Base-by-base conservation (phyloP, 345 rosid genomes). In the Acer yangbiense region DNA sequence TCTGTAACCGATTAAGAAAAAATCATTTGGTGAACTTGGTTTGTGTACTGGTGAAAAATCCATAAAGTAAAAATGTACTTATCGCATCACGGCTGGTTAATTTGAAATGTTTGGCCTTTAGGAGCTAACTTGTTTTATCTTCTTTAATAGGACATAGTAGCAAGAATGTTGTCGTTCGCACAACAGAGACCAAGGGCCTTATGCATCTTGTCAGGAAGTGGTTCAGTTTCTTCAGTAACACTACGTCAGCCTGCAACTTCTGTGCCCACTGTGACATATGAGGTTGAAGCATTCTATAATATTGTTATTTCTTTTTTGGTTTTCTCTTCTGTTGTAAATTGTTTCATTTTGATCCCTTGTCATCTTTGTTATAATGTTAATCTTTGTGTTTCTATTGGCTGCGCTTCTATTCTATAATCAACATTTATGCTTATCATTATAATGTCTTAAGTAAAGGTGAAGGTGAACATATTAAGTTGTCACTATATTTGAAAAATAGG, bases 161-260 rank as follows among this genome's bases (percentile, higher is more conserved):
- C 92, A 14, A 97, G 87, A 85, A 76, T 97, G 74, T 73, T 94
- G 83, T 83, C 93, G 12, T 94, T 97, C 76, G 81, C 99, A 10
- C 98, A 91, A 75, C 98, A 90, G 77, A 87, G 99, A 84, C 93
- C 97, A 44, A 90, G 99, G 78, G 99, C 94, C 82, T 80, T 94
- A 18, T 93, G 97, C 88, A 78, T 97, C 82, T 87, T 97, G 90
- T 94, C 99, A 41, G 99, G 98, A 75, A 84, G 90, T 41, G 99
- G 99, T 76, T 77, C 98, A 57, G 89, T 94, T 77, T 94, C 99
- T 68, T 89, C 90, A 58, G 98, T 94, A 71, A 93, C 98, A 27
- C 86, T 94, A 10, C 90, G 91, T 21, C 93, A 90, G 83, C 93
- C 99, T 5, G 92, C 94, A 70, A 82, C 98, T 67, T 77, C 92